Conservation (phyloP, 805 yeast genomes). For the Ogataea kodamae region DNA sequence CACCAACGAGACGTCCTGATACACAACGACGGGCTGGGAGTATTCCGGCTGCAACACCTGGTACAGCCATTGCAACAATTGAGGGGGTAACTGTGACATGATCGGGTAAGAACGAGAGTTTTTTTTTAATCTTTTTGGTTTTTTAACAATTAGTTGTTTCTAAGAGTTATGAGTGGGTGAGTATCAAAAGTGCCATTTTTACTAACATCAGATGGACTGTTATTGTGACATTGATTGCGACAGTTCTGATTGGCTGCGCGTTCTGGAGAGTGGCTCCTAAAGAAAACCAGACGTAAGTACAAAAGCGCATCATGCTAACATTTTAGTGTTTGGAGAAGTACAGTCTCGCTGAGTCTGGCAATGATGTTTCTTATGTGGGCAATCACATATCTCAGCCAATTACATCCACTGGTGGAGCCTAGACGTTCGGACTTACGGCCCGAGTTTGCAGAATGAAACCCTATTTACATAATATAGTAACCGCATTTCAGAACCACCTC, state of each 20-base stretch:
- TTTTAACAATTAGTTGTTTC: too few species aligned
- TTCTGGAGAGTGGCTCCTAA: slow-evolving; percentile 88
- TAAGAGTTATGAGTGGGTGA: slow-evolving; percentile 48
- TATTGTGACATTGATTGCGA: slow-evolving; percentile 56
- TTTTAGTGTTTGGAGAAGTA: slow-evolving; percentile 64
- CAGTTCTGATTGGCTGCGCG: slow-evolving; percentile 53
- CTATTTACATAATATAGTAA: slow-evolving; percentile 5
- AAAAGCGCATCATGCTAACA: slow-evolving; percentile 5
- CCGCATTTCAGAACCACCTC: slow-evolving; percentile 10
- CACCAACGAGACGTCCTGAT: slow-evolving; percentile 57
- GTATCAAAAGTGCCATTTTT: slow-evolving; percentile 18
- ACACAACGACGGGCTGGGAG: slow-evolving; percentile 50
- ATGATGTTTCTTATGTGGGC: slow-evolving; percentile 69
- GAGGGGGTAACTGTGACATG: slow-evolving; percentile 32
- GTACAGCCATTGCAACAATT: slow-evolving; percentile 54
- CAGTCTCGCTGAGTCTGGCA: slow-evolving; percentile 64
- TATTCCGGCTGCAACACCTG: slow-evolving; percentile 59
- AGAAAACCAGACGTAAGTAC: slow-evolving; percentile 62
- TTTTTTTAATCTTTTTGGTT: slow-evolving; percentile 4
- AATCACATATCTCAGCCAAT: slow-evolving; percentile 78
- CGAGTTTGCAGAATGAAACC: slow-evolving; percentile 47
- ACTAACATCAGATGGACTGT: slow-evolving; percentile 58
- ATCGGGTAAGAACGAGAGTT: not conserved
- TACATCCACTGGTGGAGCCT: slow-evolving; percentile 90
- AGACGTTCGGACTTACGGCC: slow-evolving; percentile 88